phyloP scores from a whole-genome alignment of 805 yeast species.

The Komagataella populi region DNA sequence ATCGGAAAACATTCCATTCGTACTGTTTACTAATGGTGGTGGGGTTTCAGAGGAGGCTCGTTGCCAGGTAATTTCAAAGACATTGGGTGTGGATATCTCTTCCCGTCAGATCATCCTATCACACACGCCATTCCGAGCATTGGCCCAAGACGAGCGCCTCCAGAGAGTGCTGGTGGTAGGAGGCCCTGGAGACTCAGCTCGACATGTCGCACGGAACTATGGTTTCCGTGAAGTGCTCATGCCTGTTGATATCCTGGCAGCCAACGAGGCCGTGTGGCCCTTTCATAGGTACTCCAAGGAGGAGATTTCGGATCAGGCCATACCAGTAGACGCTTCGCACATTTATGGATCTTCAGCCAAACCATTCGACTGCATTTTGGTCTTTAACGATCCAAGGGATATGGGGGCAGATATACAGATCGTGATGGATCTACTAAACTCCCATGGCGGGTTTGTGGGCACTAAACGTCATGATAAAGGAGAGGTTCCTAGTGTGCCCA shows the following conservation, averaged over 20 bases:
- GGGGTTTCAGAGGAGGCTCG: conserved; percentile 60
- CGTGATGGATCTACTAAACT: conserved; percentile 53
- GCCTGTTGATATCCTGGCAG: conserved; percentile 56
- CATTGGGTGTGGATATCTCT: conserved; percentile 27
- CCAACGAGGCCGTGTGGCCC: conserved; percentile 52
- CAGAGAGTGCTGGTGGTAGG: conserved; percentile 71
- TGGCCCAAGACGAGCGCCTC: conserved; percentile 30
- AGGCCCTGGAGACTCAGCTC: conserved; percentile 57
- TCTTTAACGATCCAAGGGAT: conserved; percentile 84
- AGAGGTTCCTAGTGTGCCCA: conserved; percentile 46
- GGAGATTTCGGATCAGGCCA: conserved; percentile 29
- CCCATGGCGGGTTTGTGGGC: conserved; percentile 50
- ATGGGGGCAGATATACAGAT: conserved; percentile 78
- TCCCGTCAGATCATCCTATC: conserved; percentile 66
- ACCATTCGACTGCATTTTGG: conserved; percentile 63
- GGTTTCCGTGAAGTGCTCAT: conserved; percentile 69
- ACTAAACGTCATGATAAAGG: conserved; percentile 28
- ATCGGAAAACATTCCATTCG: conserved; percentile 50
- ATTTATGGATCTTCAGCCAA: conserved; percentile 14
- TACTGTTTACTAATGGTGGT: conserved; percentile 86
- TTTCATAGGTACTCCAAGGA: conserved; percentile 39
- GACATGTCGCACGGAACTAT: conserved; percentile 59
- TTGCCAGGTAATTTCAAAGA: conserved; percentile 33
- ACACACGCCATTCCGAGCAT: conserved; percentile 71
- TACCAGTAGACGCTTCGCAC: conserved; percentile 14